Percentiles rank a stretch among this genome's conserved stretches.
Evolutionary conservation across 139 green algal genomes (phyloP).

Genomic region (Parachlorella kessleri): DNA sequence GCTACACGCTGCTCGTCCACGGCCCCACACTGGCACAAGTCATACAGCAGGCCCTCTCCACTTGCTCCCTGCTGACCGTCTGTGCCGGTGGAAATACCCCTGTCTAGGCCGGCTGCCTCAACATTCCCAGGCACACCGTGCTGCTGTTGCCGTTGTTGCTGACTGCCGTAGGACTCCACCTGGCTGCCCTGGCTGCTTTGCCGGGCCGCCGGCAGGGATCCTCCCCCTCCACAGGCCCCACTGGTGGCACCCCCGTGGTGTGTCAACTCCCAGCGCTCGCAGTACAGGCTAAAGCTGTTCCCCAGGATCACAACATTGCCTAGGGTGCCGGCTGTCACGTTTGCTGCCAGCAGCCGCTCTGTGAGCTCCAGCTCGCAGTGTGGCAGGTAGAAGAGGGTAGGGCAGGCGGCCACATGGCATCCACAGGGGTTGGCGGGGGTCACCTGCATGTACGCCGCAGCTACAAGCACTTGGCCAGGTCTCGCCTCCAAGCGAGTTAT

Average conservation of each 20-base stretch:
- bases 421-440: slow-evolving; percentile 41
- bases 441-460: neutral
- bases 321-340: slow-evolving; percentile 38
- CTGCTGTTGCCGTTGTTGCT: neutral
- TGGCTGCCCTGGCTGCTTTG: no score
- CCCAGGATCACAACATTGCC: slow-evolving; percentile 51
- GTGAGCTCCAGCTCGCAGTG: slow-evolving; percentile 63
- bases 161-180: neutral
- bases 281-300: slow-evolving; percentile 39
- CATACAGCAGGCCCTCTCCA: neutral
- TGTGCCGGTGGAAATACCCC: no score
- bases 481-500: neutral
- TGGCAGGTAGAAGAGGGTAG: slow-evolving; percentile 74
- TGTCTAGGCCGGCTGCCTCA: no score
- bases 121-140: neutral
- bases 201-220: no score
- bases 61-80: no score
- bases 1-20: slow-evolving; percentile 8
- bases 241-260: no score
- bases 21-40: neutral
- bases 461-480: neutral
- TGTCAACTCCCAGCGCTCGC: neutral
- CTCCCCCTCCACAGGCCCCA: no score
- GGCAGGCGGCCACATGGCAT: slow-evolving; percentile 20
- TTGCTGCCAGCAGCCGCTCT: slow-evolving; percentile 51